Base-by-base conservation (phyloP, 345 rosid species). In the Ailanthus altissimus region DNA sequence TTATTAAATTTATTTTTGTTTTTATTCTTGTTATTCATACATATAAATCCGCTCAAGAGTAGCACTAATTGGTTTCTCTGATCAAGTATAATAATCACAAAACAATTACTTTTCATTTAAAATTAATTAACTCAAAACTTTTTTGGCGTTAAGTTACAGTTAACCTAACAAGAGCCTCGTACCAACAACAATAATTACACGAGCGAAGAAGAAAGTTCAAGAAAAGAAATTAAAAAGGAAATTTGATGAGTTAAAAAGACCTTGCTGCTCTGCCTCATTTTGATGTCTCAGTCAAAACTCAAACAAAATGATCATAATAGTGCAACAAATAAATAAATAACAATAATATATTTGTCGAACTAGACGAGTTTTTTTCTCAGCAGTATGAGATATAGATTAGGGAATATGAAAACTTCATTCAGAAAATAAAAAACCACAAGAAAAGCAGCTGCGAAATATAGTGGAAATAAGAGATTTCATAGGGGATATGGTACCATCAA, bases 121-220 rank as follows among this genome's bases (percentile, higher is more conserved):
- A 36, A 61, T 72, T 50, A 6, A 82, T 72, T 38, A 59, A 74
- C 47, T 18, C 56, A 82, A 23, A 38, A 72, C 42, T 38, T 75
- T n/a, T 59, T 60, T 64, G 73, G 49, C 70, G 80, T 79, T 83
- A 82, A 77, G 81, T 85, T 79, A 76, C 79, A 81, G 83, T 76
- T 86, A 77, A 87, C 88, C 89, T 82, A 86, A 78, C 88, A 75
- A 68, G 73, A 67, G 57, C 81, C 60, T 64, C 72, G 28, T 71
- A 78, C 77, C 78, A 59, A 63, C 36, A 59, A 23, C 36, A 32
- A 32, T 5, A 66, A 32, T 70, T 76, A 26, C 5, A 67, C 32
- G 16, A 66, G 40, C n/a, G 54, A 40, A 45, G 45, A 50, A 79
- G 18, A 67, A 45, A 36, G 50, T 11, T 4, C 14, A 77, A 75